Base-by-base conservation (phyloP, 1,284 basidiomycete genomes). In the Ustilago hordei region DNA sequence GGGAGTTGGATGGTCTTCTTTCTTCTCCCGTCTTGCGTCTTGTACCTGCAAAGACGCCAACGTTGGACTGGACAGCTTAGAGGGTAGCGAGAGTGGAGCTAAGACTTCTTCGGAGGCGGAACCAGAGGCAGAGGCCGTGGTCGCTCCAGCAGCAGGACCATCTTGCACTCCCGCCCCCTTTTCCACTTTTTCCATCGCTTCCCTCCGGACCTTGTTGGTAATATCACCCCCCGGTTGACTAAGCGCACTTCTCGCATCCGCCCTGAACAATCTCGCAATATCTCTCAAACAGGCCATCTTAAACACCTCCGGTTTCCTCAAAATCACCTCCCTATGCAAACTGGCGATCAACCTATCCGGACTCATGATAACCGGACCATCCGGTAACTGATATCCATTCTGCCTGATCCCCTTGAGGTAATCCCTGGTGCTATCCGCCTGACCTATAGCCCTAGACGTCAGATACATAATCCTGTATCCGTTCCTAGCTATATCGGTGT, bases 281-380 rank as follows among this genome's bases (percentile, higher is more conserved):
- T 99, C 97, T 43, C 95, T 90, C 75, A 99, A 88, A 87, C 95
- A 98, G 3, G 97, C 96, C 97, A 99, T 99, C 89, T 99, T 99
- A 90, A 99, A 99, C 35, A 99, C 91, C 86, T 99, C 97, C 0
- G 97, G 97, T 87, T 99, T 98, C 43, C 95, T 92, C 65, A 79
- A 43, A 48, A 79, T 83, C 19, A 86, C 90, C 61, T 86, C 85
- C 47, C 96, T 91, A 87, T 99, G 97, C 56, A 99, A 87, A 38
- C 93, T 95, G 3, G 95, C 93, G 90, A 99, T 95, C 64, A 99
- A 86, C 15, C 97, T 90, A 86, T 99, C 97, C 0, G 97, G 97
- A 82, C 93, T 95, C 97, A 99, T 98, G 85, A 99, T 95, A 57
- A 99, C 97, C 4, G 97, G 97, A 0, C 97, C 97, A 82, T 98